These are phyloP conservation scores for Lachancea cidri DNA, from an alignment of 805 yeast species.

Conservation along the genomic window DNA sequence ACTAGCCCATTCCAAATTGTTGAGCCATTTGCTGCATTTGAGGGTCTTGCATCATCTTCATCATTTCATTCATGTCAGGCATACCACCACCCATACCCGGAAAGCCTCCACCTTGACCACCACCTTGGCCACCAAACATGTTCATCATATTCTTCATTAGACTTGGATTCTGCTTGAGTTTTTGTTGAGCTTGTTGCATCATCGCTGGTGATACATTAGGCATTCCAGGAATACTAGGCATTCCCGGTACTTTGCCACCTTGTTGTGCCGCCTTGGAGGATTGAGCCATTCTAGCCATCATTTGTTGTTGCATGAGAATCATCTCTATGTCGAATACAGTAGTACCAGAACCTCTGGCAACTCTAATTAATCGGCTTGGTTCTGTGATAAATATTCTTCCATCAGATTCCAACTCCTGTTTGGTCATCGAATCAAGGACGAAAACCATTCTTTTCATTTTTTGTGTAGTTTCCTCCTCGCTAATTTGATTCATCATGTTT, in stretches of 20 bases:
- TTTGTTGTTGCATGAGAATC: slow-evolving; percentile 83
- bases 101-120: slow-evolving; percentile 13
- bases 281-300: slow-evolving; percentile 93
- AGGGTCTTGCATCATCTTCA: slow-evolving; percentile 52
- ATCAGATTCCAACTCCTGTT: slow-evolving; percentile 83
- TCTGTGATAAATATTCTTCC: slow-evolving; percentile 74
- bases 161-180: slow-evolving; percentile 64
- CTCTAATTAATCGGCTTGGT: slow-evolving; percentile 82
- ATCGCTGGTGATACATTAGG: slow-evolving; percentile 37
- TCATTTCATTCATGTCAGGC: slow-evolving; percentile 63
- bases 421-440: slow-evolving; percentile 94
- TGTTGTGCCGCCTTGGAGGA: slow-evolving; percentile 42
- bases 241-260: slow-evolving; percentile 55
- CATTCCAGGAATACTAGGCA: slow-evolving; percentile 52
- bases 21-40: slow-evolving; percentile 45
- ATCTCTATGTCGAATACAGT: slow-evolving; percentile 89
- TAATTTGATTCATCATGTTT: slow-evolving; percentile 78
- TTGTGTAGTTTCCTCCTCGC: slow-evolving; percentile 87
- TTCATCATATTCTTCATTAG: slow-evolving; percentile 70
- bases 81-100: slow-evolving; percentile 49
- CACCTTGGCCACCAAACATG: slow-evolving; percentile 55
- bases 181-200: slow-evolving; percentile 52
- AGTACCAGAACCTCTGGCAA: slow-evolving; percentile 93
- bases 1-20: slow-evolving; percentile 39
- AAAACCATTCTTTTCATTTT: slow-evolving; percentile 83